phyloP scores from a whole-genome alignment of 2,329 filamentous ascomycete species.

The Paramyrothecium sp. region DNA sequence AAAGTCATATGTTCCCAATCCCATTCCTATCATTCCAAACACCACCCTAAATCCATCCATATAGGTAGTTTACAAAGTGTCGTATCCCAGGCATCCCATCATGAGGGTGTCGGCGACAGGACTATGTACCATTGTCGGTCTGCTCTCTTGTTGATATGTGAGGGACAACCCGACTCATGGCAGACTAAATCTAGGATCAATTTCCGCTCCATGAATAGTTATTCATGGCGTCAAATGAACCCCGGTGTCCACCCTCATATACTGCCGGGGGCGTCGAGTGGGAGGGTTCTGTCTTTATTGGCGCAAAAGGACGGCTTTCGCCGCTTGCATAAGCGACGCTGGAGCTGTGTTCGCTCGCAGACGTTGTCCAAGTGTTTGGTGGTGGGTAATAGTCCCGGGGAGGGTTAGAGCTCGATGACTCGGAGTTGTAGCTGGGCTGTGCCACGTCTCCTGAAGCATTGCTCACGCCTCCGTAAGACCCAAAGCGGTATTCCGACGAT shows the following conservation, averaged over 20 bases:
- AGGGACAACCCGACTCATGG: background rate
- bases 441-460: constrained; percentile 28
- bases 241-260: constrained; percentile 37
- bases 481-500: constrained; percentile 56
- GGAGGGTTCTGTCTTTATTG: constrained; percentile 33
- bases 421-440: constrained; percentile 26
- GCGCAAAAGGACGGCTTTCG: constrained; percentile 36
- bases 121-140: no score
- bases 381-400: constrained; percentile 55
- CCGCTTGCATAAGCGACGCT: constrained; percentile 43
- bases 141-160: background rate
- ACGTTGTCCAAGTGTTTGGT: constrained; percentile 49
- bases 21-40: background rate
- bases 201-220: constrained; percentile 59
- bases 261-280: constrained; percentile 37
- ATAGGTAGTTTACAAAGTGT: background rate
- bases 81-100: no score
- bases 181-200: constrained; percentile 17
- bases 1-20: background rate
- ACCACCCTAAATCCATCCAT: background rate
- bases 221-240: constrained; percentile 48
- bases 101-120: no score
- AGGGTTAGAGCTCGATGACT: constrained; percentile 23
- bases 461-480: constrained; percentile 35
- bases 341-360: constrained; percentile 44